These are phyloP conservation scores for Ophiostoma novo-ulmi DNA, from an alignment of 2,329 filamentous ascomycete genomes.

Conservation along the genomic window DNA sequence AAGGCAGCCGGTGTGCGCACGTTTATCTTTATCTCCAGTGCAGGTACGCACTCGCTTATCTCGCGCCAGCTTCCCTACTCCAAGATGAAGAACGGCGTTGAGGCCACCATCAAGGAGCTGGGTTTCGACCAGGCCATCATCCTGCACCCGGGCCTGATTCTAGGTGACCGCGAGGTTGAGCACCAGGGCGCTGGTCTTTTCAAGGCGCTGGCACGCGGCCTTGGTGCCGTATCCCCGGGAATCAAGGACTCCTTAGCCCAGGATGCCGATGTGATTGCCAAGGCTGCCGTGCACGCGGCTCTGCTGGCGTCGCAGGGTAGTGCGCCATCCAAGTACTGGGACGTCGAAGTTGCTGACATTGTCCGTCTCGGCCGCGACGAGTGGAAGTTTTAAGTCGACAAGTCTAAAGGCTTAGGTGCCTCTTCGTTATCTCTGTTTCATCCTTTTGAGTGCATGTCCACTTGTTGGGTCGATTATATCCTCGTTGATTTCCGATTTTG, in stretches of 20 bases:
- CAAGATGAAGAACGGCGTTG: slow-evolving; percentile 81
- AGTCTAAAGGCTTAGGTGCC: not conserved
- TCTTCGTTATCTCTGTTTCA: not conserved
- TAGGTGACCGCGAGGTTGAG: slow-evolving; percentile 62
- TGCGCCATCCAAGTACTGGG: slow-evolving; percentile 57
- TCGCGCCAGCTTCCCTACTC: slow-evolving; percentile 46
- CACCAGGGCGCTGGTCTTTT: slow-evolving; percentile 55
- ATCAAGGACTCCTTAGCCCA: slow-evolving; percentile 65
- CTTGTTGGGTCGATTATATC: not conserved
- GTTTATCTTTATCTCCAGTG: slow-evolving; percentile 70
- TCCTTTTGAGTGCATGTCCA: not conserved
- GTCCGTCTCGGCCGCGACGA: slow-evolving; percentile 60
- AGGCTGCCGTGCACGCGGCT: slow-evolving; percentile 59
- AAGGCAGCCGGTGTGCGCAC: slow-evolving; percentile 65
- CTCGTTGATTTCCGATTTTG: not conserved
- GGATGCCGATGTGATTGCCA: slow-evolving; percentile 66
- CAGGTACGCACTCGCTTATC: slow-evolving; percentile 42
- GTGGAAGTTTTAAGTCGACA: slow-evolving; percentile 37
- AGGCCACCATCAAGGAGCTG: slow-evolving; percentile 66
- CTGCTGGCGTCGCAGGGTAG: slow-evolving; percentile 54
- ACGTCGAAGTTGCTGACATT: slow-evolving; percentile 57
- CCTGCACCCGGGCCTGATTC: slow-evolving; percentile 65
- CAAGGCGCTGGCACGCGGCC: slow-evolving; percentile 48
- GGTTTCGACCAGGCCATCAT: slow-evolving; percentile 76
- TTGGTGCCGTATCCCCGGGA: slow-evolving; percentile 50